Base-by-base conservation (phyloP, 2,329 filamentous ascomycete genomes). In the Epichloe sibirici region DNA sequence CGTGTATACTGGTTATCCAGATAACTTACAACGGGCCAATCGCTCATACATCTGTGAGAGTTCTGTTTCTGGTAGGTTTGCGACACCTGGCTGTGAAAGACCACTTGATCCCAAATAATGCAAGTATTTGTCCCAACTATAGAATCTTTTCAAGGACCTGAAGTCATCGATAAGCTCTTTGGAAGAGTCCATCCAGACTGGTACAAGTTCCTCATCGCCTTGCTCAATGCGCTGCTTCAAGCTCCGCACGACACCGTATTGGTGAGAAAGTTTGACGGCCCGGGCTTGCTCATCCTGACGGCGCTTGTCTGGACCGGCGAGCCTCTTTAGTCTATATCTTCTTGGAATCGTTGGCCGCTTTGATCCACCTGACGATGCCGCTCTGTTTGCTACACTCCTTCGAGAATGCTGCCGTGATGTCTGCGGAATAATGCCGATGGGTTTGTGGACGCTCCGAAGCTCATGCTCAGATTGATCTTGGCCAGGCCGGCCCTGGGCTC, bases 41-140 rank as follows among this genome's bases (percentile, higher is more conserved):
- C 79, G 70, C 58, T 79, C 74, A 23, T 76, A 79, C 73, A 82
- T 74, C 43, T 75, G 72, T 6, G 77, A 69, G 2, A 82, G 66
- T 53, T 76, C 75, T 3, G 68, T 71, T 51, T 63, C 62, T 61
- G 73, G 59, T 55, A 63, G 57, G 12, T 58, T 58, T 5, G 54
- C 51, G 17, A 55, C 55, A 3, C 55, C 50, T 12, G 60, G 56
- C 12, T 62, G 57, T 13, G 57, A 43, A 5, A 60, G 58, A 8
- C 56, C 57, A 28, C 61, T 66, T 3, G 62, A 58, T 4, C 79
- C 73, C 56, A 82, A 66, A 61, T 82, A 81, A 53, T 73, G 71
- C 48, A 83, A 69, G 58, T 82, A 83, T 62, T 81, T 82, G 54
- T 85, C 81, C 79, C 79, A 84, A 1, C 79, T 75, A 58, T 83